phyloP scores from a whole-genome alignment of 1,139 yeast genomes.

The Spathaspora jeffriesii region DNA sequence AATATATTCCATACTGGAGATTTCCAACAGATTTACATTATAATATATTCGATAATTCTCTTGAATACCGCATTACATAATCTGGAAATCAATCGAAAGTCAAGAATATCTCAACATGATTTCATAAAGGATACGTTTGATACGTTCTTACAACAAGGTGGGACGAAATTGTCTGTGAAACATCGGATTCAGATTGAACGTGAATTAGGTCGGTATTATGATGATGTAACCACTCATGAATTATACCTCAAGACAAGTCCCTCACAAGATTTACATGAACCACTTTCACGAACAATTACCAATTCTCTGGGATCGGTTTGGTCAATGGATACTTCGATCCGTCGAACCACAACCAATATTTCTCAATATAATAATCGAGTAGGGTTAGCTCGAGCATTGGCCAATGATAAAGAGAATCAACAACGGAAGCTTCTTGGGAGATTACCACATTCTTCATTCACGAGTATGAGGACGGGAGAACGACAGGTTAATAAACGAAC shows the following conservation, averaged over 20 bases:
- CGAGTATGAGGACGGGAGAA: too few relatives aligned
- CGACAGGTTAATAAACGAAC: too few relatives aligned
- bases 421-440: neutral
- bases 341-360: conserved; percentile 31
- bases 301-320: conserved; percentile 28
- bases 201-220: conserved; percentile 43
- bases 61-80: conserved; percentile 73
- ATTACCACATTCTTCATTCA: conserved; percentile 18
- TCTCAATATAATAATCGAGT: conserved; percentile 25
- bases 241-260: conserved; percentile 18
- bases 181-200: conserved; percentile 45
- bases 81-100: conserved; percentile 39
- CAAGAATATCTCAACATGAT: conserved; percentile 45
- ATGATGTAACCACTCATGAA: conserved; percentile 38
- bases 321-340: conserved; percentile 37
- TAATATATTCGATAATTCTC: conserved; percentile 72
- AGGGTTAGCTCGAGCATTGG: conserved; percentile 46
- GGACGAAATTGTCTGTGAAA: conserved; percentile 32
- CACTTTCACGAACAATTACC: conserved; percentile 17
- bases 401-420: conserved; percentile 7
- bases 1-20: conserved; percentile 52
- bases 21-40: conserved; percentile 67
- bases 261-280: neutral
- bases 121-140: conserved; percentile 59
- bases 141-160: conserved; percentile 40